A percentile compares a stretch with the other conserved stretches of the same genome.
Conservation (phyloP, 192 early-diverging fungal species). For the Phlyctochytrium bullatum region DNA sequence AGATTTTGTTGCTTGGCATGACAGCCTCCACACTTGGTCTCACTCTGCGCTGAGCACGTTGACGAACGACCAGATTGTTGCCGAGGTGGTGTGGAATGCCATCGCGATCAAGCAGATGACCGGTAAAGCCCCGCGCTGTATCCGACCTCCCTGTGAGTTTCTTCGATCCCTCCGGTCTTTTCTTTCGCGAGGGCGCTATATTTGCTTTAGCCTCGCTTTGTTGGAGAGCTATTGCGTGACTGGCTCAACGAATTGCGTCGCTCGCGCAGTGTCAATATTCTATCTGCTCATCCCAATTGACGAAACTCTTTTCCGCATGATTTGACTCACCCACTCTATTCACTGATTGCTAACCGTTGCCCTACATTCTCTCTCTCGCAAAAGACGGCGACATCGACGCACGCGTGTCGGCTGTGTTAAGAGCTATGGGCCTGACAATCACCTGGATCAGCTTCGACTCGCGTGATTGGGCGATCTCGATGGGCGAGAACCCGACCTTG, state of each 20-base stretch:
- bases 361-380: not conserved
- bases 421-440: conserved; percentile 45
- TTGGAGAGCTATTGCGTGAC: no score
- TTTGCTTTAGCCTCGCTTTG: no score
- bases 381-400: conserved; percentile 63
- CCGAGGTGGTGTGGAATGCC: conserved; percentile 66
- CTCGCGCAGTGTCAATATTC: no score
- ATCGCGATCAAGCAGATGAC: conserved; percentile 27
- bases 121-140: conserved; percentile 34
- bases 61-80: conserved; percentile 66
- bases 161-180: no score
- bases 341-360: no score
- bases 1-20: conserved; percentile 3
- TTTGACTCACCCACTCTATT: no score
- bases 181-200: no score
- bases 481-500: not conserved
- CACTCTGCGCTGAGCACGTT: conserved; percentile 54
- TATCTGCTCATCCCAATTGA: no score
- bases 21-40: conserved; percentile 50
- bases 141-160: conserved; percentile 52
- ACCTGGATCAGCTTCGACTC: not conserved
- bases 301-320: no score
- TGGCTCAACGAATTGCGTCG: no score
- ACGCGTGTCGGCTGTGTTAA: conserved; percentile 58
- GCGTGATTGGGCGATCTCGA: not conserved